These are phyloP conservation scores for Penicillium soppii DNA, from an alignment of 495 filamentous ascomycete species.

Conservation along the genomic window DNA sequence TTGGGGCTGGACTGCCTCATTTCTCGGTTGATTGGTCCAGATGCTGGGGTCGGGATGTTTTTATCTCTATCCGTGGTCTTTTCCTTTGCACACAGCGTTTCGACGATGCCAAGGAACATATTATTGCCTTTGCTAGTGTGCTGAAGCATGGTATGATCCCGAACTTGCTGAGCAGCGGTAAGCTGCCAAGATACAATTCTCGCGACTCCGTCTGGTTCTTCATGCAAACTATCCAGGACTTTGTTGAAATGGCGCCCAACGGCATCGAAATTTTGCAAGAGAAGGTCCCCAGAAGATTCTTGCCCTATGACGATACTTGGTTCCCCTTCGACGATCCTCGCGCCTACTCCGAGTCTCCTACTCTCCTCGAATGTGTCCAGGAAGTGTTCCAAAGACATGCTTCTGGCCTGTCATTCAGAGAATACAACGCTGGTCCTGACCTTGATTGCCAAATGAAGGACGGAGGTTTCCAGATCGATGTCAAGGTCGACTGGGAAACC, in stretches of 20 bases:
- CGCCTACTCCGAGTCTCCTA: conserved; percentile 80
- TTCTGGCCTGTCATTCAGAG: conserved; percentile 80
- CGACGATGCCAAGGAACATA: conserved; percentile 87
- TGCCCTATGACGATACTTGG: conserved; percentile 94
- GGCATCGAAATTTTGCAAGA: conserved; percentile 74
- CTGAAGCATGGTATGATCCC: conserved; percentile 99
- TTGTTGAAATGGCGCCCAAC: conserved; percentile 76
- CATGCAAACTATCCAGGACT: conserved; percentile 92
- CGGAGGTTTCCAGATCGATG: conserved; percentile 86
- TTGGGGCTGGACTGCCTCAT: conserved; percentile 93
- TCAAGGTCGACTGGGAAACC: conserved; percentile 88
- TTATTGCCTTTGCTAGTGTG: conserved; percentile 92
- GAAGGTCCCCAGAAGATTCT: conserved; percentile 79
- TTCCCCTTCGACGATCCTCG: conserved; percentile 76
- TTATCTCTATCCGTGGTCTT: conserved; percentile 90
- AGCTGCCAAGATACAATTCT: conserved; percentile 92
- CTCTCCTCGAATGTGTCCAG: conserved; percentile 84
- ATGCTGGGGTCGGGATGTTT: conserved; percentile 96
- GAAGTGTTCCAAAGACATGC: conserved; percentile 93
- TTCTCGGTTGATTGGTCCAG: conserved; percentile 93
- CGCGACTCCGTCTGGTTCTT: conserved; percentile 98
- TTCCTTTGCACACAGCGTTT: conserved; percentile 86
- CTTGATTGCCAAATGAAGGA: conserved; percentile 93
- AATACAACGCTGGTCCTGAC: conserved; percentile 86
- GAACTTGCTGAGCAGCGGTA: conserved; percentile 84